Evolutionary conservation across 129 eudicot genomes (phyloP).

Genomic region (Erigeron canadensis): DNA sequence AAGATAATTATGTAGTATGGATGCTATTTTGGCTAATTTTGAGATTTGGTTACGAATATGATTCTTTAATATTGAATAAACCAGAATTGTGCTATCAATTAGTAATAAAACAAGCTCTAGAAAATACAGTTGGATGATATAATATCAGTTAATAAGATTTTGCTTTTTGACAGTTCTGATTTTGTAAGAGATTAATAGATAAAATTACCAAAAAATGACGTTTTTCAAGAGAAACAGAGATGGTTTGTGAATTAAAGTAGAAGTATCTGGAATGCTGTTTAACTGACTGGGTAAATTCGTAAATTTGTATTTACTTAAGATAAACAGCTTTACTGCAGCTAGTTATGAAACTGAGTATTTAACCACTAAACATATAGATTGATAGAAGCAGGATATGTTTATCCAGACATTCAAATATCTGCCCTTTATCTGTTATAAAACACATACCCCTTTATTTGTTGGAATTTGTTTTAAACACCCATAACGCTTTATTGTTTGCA

Average conservation of each 20-base stretch:
- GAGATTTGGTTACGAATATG: not conserved
- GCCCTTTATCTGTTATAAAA: not conserved
- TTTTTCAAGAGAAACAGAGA: not conserved
- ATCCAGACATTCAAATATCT: not conserved
- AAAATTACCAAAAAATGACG: not conserved
- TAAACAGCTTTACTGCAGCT: not conserved
- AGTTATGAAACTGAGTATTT: not conserved
- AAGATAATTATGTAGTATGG: not conserved
- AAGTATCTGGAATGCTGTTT: not conserved
- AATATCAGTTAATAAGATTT: not conserved
- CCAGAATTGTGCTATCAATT: not conserved
- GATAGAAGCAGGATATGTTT: not conserved
- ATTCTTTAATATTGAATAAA: not conserved
- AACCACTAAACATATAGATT: not conserved
- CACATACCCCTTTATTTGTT: not conserved
- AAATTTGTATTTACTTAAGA: not conserved
- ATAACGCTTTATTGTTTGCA: not conserved
- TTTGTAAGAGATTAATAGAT: not conserved
- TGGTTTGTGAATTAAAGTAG: not conserved
- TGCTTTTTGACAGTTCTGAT: not conserved
- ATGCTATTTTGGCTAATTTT: not conserved
- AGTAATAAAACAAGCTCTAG: not conserved
- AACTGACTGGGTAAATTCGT: not conserved
- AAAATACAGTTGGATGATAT: not conserved
- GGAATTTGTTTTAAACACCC: conserved; percentile 10